Evolutionary conservation across 768 basidiomycete species (phyloP).

Genomic region (Lactarius evosmus): DNA sequence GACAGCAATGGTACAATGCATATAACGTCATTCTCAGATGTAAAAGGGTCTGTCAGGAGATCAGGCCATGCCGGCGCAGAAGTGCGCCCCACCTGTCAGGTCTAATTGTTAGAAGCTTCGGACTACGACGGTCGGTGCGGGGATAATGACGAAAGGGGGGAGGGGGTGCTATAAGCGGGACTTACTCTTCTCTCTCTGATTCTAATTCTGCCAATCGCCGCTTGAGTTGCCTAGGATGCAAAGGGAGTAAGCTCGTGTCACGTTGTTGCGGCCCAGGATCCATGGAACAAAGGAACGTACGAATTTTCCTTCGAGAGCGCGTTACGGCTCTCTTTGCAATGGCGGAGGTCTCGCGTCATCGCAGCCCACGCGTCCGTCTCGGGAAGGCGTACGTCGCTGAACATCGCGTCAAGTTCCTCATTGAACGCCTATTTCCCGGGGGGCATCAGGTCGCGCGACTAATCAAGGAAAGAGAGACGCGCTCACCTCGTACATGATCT

Average conservation of each 20-base stretch:
- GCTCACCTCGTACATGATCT: constrained; percentile 87
- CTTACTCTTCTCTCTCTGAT: constrained; percentile 78
- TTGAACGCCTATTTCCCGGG: constrained; percentile 71
- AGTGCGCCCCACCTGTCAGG: constrained; percentile 61
- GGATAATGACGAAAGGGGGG: background rate
- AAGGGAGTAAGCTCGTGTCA: constrained; percentile 16
- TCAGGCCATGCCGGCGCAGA: constrained; percentile 48
- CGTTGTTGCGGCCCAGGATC: background rate
- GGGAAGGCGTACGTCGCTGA: constrained; percentile 77
- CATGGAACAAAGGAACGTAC: constrained; percentile 42
- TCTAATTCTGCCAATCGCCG: constrained; percentile 67
- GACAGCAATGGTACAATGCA: constrained; percentile 23
- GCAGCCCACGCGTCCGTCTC: constrained; percentile 81
- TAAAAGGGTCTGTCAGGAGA: constrained; percentile 35
- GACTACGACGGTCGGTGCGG: constrained; percentile 24
- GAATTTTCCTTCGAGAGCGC: constrained; percentile 73
- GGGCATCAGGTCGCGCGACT: too few relatives aligned
- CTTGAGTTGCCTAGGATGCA: constrained; percentile 58
- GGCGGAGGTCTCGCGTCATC: constrained; percentile 65
- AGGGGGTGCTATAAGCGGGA: constrained; percentile 25
- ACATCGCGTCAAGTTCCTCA: constrained; percentile 90
- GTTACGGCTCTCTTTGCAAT: constrained; percentile 76
- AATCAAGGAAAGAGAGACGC: background rate
- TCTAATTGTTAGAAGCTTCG: constrained; percentile 4
- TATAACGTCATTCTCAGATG: constrained; percentile 4